Base-by-base conservation (phyloP, 305 asterid genomes). In the Fraxinus latifolia region DNA sequence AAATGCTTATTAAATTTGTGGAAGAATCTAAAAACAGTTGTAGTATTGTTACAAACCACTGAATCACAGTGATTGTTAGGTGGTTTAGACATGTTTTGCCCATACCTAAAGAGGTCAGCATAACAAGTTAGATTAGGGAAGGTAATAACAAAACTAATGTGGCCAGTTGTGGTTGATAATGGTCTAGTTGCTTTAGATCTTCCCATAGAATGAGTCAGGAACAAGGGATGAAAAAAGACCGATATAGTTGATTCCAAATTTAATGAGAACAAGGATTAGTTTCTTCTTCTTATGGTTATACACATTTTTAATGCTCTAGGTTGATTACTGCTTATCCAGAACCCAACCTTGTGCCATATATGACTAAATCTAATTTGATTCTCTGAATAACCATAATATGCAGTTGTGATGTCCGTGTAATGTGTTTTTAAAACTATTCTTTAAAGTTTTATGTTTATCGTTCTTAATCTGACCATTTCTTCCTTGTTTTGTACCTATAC, bases 401-500 rank as follows among this genome's bases (percentile, higher is more conserved):
- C 32, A 19, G 77, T 55, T 76, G 47, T 29, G 14, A 39, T 4
- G 55, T 60, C 73, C 32, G 1, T 62, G 50, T 17, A 75, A 29
- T 68, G 7, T 74, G 68, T 74, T 73, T 79, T 65, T 37, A 14
- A 8, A 75, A 3, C 76, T n/a, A 15, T 78, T 14, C 58, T 58
- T 7, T 19, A 17, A 7, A 17, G 76, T 21, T 77, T 37, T 71
- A n/a, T 79, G 29, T 62, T 81, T 79, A 70, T 27, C 67, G 50
- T 74, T 83, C 68, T 36, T 2, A 29, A 32, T 65, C 73, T 32
- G 27, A 6, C 76, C 14, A 50, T 9, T 29, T 53, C 72, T 53
- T 72, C 78, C 67, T 76, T 79, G 80, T 79, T 80, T 77, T 58
- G 27, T 70, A 67, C 62, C 53, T 78, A 17, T 80, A 71, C 47